Evolutionary conservation across 208 protist genomes (phyloP).

Genomic region (Leishmania martiniquensis): DNA sequence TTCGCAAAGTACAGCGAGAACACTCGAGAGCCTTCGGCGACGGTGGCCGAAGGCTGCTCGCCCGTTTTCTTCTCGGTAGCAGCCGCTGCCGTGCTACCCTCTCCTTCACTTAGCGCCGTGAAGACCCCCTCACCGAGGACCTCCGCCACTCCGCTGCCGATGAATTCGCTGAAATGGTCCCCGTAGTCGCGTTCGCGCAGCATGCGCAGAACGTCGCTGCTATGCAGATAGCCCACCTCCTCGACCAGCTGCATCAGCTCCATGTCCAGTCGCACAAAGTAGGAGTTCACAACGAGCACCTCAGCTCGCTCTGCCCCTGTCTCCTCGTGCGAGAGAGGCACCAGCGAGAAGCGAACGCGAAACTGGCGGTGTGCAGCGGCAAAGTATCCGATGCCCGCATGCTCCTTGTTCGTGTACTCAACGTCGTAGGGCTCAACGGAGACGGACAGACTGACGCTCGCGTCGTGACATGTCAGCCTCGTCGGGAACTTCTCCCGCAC

Average conservation of each 20-base stretch:
- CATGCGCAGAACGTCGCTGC: conserved; percentile 53
- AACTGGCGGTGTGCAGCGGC: conserved; percentile 62
- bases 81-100: neutral
- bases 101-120: neutral
- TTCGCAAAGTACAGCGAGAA: conserved; percentile 77
- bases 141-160: conserved; percentile 17
- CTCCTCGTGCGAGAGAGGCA: conserved; percentile 13
- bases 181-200: conserved; percentile 43
- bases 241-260: conserved; percentile 58
- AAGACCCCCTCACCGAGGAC: conserved; percentile 7
- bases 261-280: conserved; percentile 70
- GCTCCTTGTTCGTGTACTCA: conserved; percentile 31
- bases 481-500: conserved; percentile 32
- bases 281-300: conserved; percentile 65
- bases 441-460: conserved; percentile 51
- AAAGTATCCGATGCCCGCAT: conserved; percentile 53
- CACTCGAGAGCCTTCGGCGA: conserved; percentile 12
- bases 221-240: conserved; percentile 69
- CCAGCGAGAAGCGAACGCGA: conserved; percentile 40
- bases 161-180: conserved; percentile 25
- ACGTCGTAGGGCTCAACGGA: conserved; percentile 58
- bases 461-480: conserved; percentile 48
- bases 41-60: neutral
- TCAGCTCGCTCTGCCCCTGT: conserved; percentile 18
- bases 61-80: neutral